phyloP scores from a whole-genome alignment of 2,329 filamentous ascomycete genomes.

The Thielaviopsis euricoi region DNA sequence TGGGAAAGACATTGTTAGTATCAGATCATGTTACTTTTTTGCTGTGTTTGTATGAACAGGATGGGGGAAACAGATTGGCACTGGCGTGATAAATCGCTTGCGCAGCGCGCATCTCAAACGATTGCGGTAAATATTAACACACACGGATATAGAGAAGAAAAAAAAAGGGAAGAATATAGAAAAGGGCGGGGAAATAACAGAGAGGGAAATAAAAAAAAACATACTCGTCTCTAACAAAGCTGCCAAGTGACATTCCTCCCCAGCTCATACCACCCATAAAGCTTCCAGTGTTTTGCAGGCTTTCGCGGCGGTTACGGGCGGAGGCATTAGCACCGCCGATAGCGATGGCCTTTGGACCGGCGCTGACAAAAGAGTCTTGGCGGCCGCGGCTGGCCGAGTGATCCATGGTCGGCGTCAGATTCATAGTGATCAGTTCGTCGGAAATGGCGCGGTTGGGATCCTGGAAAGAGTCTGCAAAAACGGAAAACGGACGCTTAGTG shows the following conservation, averaged over 20 bases:
- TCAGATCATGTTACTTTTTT: neutral
- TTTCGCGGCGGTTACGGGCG: constrained; percentile 42
- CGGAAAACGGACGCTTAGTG: neutral
- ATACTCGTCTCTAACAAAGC: constrained; percentile 97
- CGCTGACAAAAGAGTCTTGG: constrained; percentile 50
- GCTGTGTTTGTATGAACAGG: neutral
- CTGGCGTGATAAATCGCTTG: neutral
- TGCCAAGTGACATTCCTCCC: constrained; percentile 90
- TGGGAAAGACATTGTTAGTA: constrained; percentile 14
- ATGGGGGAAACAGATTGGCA: neutral
- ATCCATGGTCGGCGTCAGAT: constrained; percentile 42
- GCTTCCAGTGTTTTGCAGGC: constrained; percentile 37
- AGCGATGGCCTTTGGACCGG: constrained; percentile 49
- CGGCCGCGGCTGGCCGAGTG: constrained; percentile 37
- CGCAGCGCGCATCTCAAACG: neutral
- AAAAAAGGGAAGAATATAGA: neutral
- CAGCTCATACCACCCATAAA: constrained; percentile 80
- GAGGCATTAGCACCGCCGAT: constrained; percentile 45
- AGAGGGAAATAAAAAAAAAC: no score
- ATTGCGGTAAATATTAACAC: neutral
- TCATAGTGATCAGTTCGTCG: constrained; percentile 31
- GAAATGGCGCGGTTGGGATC: constrained; percentile 13
- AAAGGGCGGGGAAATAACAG: neutral
- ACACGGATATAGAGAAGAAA: constrained; percentile 3
- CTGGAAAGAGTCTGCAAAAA: constrained; percentile 13